These are phyloP conservation scores for Didymella pinodella DNA, from an alignment of 2,329 filamentous ascomycete species.

Conservation along the genomic window DNA sequence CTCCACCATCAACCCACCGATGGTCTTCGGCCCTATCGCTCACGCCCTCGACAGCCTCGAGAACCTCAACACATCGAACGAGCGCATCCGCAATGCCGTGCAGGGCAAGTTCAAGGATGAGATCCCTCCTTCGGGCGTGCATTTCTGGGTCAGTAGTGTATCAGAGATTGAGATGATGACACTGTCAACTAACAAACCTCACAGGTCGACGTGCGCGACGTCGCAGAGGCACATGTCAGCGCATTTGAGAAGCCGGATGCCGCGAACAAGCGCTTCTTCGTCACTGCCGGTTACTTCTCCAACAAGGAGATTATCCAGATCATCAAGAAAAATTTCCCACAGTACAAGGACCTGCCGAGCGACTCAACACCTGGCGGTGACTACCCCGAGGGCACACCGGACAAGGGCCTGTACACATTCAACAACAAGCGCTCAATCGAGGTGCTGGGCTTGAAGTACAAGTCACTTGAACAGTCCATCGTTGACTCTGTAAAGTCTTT, in stretches of 20 bases:
- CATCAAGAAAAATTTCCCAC: conserved; percentile 63
- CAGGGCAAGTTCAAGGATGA: conserved; percentile 67
- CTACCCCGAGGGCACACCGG: conserved; percentile 55
- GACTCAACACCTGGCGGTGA: conserved; percentile 54
- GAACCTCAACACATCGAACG: conserved; percentile 76
- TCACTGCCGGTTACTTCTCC: conserved; percentile 64
- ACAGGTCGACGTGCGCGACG: conserved; percentile 58
- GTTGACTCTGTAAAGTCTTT: conserved; percentile 70
- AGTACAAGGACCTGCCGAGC: conserved; percentile 61
- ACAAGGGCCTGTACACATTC: conserved; percentile 55
- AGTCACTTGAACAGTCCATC: conserved; percentile 64
- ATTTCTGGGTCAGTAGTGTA: conserved; percentile 48
- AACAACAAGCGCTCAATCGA: conserved; percentile 64
- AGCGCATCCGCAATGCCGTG: conserved; percentile 69
- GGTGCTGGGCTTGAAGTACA: conserved; percentile 68
- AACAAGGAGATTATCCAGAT: conserved; percentile 67
- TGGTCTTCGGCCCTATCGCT: conserved; percentile 60
- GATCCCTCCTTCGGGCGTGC: conserved; percentile 66
- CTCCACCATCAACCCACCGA: conserved; percentile 59
- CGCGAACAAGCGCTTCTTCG: conserved; percentile 71
- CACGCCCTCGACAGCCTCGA: conserved; percentile 69
- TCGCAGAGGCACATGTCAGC: conserved; percentile 69
- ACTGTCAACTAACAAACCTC: too few species aligned
- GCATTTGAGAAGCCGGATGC: conserved; percentile 64
- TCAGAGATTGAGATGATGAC: too few species aligned